These are phyloP conservation scores for Colletotrichum musicola DNA, from an alignment of 2,329 filamentous ascomycete species.

Conservation along the genomic window DNA sequence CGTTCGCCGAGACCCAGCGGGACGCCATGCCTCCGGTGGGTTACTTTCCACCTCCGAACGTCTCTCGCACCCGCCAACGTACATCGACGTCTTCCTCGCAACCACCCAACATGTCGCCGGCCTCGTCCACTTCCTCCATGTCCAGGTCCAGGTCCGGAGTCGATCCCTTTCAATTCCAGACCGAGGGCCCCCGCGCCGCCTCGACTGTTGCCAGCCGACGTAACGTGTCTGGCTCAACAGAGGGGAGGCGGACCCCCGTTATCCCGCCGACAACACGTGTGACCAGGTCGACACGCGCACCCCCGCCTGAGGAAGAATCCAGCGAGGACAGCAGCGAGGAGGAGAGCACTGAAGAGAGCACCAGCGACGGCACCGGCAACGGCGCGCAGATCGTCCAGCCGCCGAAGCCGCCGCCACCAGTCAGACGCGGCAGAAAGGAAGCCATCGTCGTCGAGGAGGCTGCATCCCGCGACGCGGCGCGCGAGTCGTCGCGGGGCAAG, in stretches of 20 bases:
- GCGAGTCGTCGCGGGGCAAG: constrained; percentile 51
- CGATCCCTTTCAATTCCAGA: constrained; percentile 68
- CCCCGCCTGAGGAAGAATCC: constrained; percentile 47
- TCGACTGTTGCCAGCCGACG: constrained; percentile 52
- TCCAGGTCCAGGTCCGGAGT: constrained; percentile 45
- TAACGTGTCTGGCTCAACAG: constrained; percentile 51
- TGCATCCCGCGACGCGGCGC: constrained; percentile 45
- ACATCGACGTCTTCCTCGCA: constrained; percentile 58
- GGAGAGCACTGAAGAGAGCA: constrained; percentile 47
- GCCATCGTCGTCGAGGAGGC: constrained; percentile 56
- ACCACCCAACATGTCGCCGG: constrained; percentile 43
- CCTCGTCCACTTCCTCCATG: constrained; percentile 46
- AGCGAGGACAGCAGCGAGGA: constrained; percentile 46
- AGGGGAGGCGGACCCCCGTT: constrained; percentile 44
- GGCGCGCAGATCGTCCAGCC: constrained; percentile 51
- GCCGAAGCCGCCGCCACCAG: constrained; percentile 38
- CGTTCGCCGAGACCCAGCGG: constrained; percentile 50
- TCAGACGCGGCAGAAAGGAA: constrained; percentile 45
- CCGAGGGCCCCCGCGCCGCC: constrained; percentile 54
- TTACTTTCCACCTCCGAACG: constrained; percentile 62
- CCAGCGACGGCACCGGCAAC: constrained; percentile 53
- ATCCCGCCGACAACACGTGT: constrained; percentile 50
- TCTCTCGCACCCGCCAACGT: constrained; percentile 55
- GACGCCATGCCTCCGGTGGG: constrained; percentile 61
- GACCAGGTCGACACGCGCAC: constrained; percentile 46